Evolutionary conservation across 768 basidiomycete species (phyloP).

Genomic region (Leccinum disarticulatum): DNA sequence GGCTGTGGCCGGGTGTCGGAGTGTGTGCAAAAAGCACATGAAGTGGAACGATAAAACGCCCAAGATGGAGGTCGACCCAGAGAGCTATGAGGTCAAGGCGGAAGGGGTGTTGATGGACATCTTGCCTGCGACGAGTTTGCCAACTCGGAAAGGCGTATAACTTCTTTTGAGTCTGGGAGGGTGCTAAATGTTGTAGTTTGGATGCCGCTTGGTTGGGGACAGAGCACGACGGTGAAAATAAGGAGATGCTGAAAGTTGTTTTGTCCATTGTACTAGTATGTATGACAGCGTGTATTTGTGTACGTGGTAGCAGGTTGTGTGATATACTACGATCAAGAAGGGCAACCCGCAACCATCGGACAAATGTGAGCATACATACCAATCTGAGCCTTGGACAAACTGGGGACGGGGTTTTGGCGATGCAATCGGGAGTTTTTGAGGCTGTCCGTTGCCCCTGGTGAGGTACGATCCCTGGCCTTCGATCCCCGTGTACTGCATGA

Average conservation of each 20-base stretch:
- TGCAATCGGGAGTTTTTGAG: slow-evolving; percentile 64
- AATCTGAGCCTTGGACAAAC: slow-evolving; percentile 70
- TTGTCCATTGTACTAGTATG: slow-evolving; percentile 8
- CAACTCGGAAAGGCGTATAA: slow-evolving; percentile 74
- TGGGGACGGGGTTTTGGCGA: slow-evolving; percentile 59
- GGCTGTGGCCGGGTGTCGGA: slow-evolving; percentile 75
- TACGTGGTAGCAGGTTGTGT: background rate
- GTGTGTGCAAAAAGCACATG: slow-evolving; percentile 84
- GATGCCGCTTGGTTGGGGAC: background rate
- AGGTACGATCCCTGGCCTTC: slow-evolving; percentile 81
- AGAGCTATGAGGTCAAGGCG: slow-evolving; percentile 82
- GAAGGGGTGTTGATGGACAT: slow-evolving; percentile 79
- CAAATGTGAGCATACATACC: slow-evolving; percentile 38
- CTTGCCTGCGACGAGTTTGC: slow-evolving; percentile 65
- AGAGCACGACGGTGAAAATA: background rate
- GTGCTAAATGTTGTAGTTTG: background rate
- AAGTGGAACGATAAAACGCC: slow-evolving; percentile 88
- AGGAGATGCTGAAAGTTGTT: background rate
- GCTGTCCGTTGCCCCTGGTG: slow-evolving; percentile 46
- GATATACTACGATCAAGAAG: slow-evolving; percentile 4
- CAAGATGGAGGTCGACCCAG: slow-evolving; percentile 86
- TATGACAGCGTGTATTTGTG: background rate
- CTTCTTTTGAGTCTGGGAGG: slow-evolving; percentile 56
- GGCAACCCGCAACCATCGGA: background rate
- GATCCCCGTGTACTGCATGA: slow-evolving; percentile 67